phyloP scores from a whole-genome alignment of 2,329 filamentous ascomycete genomes.

The Fusarium ambrosium region DNA sequence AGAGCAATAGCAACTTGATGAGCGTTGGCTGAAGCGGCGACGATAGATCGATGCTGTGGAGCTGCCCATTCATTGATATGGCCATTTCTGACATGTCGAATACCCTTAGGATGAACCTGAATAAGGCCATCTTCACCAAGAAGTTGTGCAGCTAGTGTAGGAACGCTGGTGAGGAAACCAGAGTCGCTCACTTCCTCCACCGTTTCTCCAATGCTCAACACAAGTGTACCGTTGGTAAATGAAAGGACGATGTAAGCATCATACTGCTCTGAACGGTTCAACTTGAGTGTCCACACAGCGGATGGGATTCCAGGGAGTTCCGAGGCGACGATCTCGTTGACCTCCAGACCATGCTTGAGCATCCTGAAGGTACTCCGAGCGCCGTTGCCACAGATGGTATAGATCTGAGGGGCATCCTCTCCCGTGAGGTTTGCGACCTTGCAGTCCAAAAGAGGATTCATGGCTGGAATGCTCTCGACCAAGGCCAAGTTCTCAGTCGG shows the following conservation, averaged over 20 bases:
- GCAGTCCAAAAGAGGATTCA: slow-evolving; percentile 93
- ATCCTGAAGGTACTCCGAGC: slow-evolving; percentile 92
- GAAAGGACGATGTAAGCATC: slow-evolving; percentile 97
- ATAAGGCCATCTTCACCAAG: slow-evolving; percentile 93
- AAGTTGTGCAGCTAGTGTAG: slow-evolving; percentile 92
- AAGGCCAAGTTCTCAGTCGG: slow-evolving; percentile 84
- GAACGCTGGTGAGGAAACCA: slow-evolving; percentile 88
- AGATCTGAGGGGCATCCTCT: slow-evolving; percentile 97
- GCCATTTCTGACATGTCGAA: slow-evolving; percentile 85
- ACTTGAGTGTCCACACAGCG: slow-evolving; percentile 95
- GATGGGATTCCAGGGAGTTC: slow-evolving; percentile 90
- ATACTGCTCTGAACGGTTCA: slow-evolving; percentile 83
- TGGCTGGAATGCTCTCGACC: slow-evolving; percentile 86
- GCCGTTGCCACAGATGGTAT: slow-evolving; percentile 89
- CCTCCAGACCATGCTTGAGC: slow-evolving; percentile 91
- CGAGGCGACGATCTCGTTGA: slow-evolving; percentile 95
- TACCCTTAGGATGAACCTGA: slow-evolving; percentile 96
- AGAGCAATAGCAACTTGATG: slow-evolving; percentile 93
- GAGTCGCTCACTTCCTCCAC: slow-evolving; percentile 96
- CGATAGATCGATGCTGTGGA: slow-evolving; percentile 93
- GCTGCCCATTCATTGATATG: slow-evolving; percentile 93
- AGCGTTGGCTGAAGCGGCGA: slow-evolving; percentile 93
- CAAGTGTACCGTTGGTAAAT: slow-evolving; percentile 89
- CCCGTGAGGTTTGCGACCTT: slow-evolving; percentile 91
- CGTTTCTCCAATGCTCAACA: slow-evolving; percentile 95